phyloP scores from a whole-genome alignment of 169 alveolate species.

The Plasmodium fragile region DNA sequence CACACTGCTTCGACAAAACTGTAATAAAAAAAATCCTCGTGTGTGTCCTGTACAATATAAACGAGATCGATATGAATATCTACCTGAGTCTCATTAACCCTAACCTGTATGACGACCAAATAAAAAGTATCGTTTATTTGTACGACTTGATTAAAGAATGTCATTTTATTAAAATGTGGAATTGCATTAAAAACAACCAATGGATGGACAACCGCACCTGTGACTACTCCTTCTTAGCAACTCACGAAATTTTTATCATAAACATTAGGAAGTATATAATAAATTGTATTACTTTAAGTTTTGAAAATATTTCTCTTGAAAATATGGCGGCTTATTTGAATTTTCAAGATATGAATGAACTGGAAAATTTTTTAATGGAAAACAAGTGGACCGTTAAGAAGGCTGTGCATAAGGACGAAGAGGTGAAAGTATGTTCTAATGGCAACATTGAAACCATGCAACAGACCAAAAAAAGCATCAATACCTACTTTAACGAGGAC shows the following conservation, averaged over 20 bases:
- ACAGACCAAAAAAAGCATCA: slow-evolving; percentile 18
- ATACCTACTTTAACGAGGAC: slow-evolving; percentile 53
- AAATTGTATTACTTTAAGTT: slow-evolving; percentile 49
- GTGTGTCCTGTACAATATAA: slow-evolving; percentile 63
- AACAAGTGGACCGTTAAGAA: slow-evolving; percentile 64
- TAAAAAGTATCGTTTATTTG: slow-evolving; percentile 38
- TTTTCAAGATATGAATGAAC: not conserved
- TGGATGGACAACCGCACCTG: slow-evolving; percentile 12
- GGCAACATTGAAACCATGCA: slow-evolving; percentile 62
- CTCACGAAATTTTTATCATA: slow-evolving; percentile 20
- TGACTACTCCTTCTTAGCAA: slow-evolving; percentile 53
- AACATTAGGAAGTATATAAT: slow-evolving; percentile 54
- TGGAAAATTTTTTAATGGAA: slow-evolving; percentile 27
- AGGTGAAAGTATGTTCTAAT: slow-evolving; percentile 28
- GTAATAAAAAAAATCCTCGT: slow-evolving; percentile 64
- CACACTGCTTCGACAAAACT: slow-evolving; percentile 62
- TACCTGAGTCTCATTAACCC: slow-evolving; percentile 66
- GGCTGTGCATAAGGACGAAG: slow-evolving; percentile 29
- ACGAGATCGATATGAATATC: slow-evolving; percentile 54
- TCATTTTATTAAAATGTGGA: slow-evolving; percentile 55
- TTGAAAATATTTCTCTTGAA: slow-evolving; percentile 45
- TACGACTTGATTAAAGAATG: slow-evolving; percentile 57
- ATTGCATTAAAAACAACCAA: slow-evolving; percentile 35
- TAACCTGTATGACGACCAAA: slow-evolving; percentile 61
- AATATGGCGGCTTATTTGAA: slow-evolving; percentile 66